Evolutionary conservation across 2,329 filamentous ascomycete genomes (phyloP).

Genomic region (Diatrype stigma): DNA sequence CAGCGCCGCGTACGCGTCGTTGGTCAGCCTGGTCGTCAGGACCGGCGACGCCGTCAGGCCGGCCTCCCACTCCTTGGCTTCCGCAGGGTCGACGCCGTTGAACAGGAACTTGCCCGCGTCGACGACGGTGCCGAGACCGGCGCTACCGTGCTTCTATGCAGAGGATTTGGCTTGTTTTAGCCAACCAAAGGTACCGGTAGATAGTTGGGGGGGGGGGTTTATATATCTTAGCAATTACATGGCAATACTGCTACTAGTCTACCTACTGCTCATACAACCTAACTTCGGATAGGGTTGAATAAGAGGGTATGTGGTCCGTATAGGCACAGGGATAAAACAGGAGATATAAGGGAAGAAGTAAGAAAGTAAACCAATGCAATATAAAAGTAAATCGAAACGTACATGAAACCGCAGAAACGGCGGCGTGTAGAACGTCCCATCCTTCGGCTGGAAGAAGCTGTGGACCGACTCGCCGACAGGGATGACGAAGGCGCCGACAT

Average conservation of each 20-base stretch:
- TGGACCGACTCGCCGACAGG: constrained; percentile 26
- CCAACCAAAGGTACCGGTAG: neutral
- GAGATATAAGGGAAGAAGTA: too few species aligned
- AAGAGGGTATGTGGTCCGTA: too few species aligned
- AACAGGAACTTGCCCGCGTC: constrained; percentile 24
- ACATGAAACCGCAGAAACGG: constrained; percentile 27
- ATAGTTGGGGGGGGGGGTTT: too few species aligned
- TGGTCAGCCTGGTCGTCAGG: constrained; percentile 23
- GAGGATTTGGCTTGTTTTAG: neutral
- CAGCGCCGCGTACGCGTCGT: constrained; percentile 25
- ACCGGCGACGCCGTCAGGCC: constrained; percentile 23
- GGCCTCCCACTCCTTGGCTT: constrained; percentile 19
- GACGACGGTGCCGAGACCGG: constrained; percentile 19
- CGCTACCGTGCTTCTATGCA: constrained; percentile 12
- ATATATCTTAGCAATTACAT: neutral
- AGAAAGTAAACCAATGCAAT: neutral
- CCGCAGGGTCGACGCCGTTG: constrained; percentile 19
- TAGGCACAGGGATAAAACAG: too few species aligned
- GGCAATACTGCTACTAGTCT: neutral
- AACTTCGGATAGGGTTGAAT: too few species aligned
- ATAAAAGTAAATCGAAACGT: constrained; percentile 8
- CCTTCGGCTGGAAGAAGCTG: constrained; percentile 26
- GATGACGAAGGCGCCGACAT: constrained; percentile 25
- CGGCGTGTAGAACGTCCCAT: constrained; percentile 14
- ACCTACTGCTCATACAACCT: too few species aligned